Base-by-base conservation (phyloP, 2,329 filamentous ascomycete genomes). In the Dothistroma pini region DNA sequence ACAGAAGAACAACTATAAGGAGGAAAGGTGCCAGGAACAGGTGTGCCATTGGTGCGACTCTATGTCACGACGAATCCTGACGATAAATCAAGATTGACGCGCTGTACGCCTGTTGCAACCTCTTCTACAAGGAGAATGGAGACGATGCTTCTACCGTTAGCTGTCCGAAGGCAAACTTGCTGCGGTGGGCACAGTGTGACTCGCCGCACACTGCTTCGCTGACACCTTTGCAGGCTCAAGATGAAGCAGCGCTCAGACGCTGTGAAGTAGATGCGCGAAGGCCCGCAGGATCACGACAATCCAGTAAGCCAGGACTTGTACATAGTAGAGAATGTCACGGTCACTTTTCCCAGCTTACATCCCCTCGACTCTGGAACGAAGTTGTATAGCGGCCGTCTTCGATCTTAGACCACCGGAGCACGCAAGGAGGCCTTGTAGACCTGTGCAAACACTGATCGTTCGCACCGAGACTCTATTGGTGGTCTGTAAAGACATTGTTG, bases 401-500 rank as follows among this genome's bases (percentile, higher is more conserved):
- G 81, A 75, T 89, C 90, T 96, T 91, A 89, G 93, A 89, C 90
- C 83, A 90, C 92, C 91, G 93, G 92, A 99, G 95, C 95, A 91
- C 93, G 93, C 90, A 81, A 80, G 63, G 89, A 93, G 90, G 84
- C 82, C 88, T 79, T 82, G 63, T 68, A 77, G 83, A 88, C 85
- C 91, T 96, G 90, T 91, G 90, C 87, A 92, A 91, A 89, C 85
- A 97, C 84, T 91, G 90, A 93, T 72, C 56, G 86, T 89, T 86
- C 90, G 86, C 87, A 89, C 89, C 93, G 93, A 96, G 95, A 99
- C 95, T 99, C 95, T 97, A 97, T 93, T 90, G 90, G 90, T 86
- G 88, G 89, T 88, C 91, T 88, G 87, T 62, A 61, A 64, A 60
- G 86, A 91, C 87, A 91, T 90, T 93, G 82, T 83, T 79, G 75